Base-by-base conservation (phyloP, 352 stramenopile genomes). In the Globisporangium lucens region DNA sequence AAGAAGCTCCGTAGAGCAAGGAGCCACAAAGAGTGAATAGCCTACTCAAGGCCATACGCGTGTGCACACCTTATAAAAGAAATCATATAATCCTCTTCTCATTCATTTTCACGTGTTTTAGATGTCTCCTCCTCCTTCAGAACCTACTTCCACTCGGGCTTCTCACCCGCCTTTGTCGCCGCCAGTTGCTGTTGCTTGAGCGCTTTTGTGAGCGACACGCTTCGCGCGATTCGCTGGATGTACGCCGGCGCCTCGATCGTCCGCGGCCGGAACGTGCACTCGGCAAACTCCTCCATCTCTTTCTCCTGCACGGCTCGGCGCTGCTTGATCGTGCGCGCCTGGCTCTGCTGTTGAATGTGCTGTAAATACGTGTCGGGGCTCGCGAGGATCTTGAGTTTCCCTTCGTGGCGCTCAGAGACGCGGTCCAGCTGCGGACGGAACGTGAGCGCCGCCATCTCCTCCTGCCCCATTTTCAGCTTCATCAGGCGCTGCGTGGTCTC, bases 381-480 rank as follows among this genome's bases (percentile, higher is more conserved):
- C 9, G 76, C 86, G 20, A 92, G 68, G 65, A 96, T 91, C 65
- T 93, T 93, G 59, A 96, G 80, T 41, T 82, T 77, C 29, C 88
- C 82, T 73, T 95, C 83, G 43, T 85, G 71, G 22, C 75, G 78
- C 49, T 90, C 76, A 1, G 83, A 92, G 29, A 79, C 70, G 47
- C 82, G 82, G 56, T 89, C 94, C 56, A 95, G 69, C 63, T 87
- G 80, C 29, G 88, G 88, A 4, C 81, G 80, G 63, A 96, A 96
- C 8, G 88, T 96, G 27, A 96, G 66, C 3, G 81, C 73, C 15
- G 79, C 76, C 86, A 95, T 92, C 57, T 96, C 88, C 36, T 93
- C 78, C 69, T 96, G 88, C 75, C 94, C 88, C 85, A 93, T 91
- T 63, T 92, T 90, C 29, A 95, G 72, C 68, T 94, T 94, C 85